Evolutionary conservation across 116 monocot genomes (phyloP), one percentile per base, ranked within the genome.

Genomic region (Papilionanthe hybrid): DNA sequence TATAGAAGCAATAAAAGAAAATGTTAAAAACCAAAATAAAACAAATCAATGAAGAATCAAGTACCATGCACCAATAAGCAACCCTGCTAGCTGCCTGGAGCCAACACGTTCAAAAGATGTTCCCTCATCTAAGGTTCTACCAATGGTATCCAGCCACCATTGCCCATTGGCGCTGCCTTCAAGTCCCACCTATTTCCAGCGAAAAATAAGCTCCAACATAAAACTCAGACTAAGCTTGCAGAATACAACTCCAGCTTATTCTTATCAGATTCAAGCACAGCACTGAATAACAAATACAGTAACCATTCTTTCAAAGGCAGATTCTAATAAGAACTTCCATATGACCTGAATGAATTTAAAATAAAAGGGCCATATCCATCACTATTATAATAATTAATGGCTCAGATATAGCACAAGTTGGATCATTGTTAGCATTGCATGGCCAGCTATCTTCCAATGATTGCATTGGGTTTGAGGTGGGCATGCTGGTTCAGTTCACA

Each of bases 81-180:
- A 83, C 53, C 94, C 98, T 63, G 98, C 98, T 80, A 98, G 72
- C 84, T 98, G 98, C 78, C 98, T 93, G 30, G 98, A 93, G 75
- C 98, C 98, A 84, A 98, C 89, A 79, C 95, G 94, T 29, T 94
- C 91, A 85, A 98, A 98, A 78, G 88, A 87, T 81, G 79, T 77
- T 30, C 98, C 98, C 89, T 98, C 95, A 86, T 90, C 93, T 75
- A 98, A 82, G 74, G 89, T 89, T 77, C 87, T 94, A 67, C 93
- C 98, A 60, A 98, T 93, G 72, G 80, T 81, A 78, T 91, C 91
- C 79, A 94, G 85, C 98, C 98, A 98, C 98, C 93, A 94, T 56
- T 94, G 98, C 43, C 98, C 95, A 85, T 98, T 94, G 74, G 91
- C 88, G 81, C 98, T 98, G 47, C 98, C 98, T 76, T 98, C 98